A percentile compares a stretch with the other conserved stretches of the same genome.
These are phyloP conservation scores for Colletotrichum cordylinicola DNA, from an alignment of 2,329 filamentous ascomycete species.

Conservation along the genomic window DNA sequence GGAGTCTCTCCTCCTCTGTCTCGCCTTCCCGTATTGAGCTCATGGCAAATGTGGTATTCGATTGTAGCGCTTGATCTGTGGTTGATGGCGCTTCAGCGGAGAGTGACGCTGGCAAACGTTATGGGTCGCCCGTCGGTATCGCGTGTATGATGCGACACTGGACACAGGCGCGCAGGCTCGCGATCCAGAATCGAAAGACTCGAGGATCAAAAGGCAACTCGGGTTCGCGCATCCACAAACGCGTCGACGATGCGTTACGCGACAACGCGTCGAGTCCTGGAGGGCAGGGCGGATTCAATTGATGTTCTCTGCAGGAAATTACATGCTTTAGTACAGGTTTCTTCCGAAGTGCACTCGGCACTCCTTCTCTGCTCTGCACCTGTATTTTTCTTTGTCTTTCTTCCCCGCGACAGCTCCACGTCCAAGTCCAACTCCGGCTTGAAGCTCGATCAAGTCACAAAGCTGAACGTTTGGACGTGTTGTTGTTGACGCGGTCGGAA, in stretches of 20 bases:
- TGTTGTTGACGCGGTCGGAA: neutral
- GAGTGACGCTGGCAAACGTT: neutral
- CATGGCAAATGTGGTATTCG: neutral
- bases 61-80: neutral
- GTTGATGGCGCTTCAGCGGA: neutral
- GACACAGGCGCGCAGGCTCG: neutral
- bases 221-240: constrained; percentile 8
- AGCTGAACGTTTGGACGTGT: neutral
- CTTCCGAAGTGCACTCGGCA: neutral
- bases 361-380: neutral
- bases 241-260: constrained; percentile 8
- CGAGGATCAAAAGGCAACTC: neutral
- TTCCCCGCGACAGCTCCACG: neutral
- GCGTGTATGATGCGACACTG: neutral
- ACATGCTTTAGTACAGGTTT: constrained; percentile 9
- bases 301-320: constrained; percentile 2
- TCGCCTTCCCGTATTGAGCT: constrained; percentile 8
- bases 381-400: neutral
- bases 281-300: constrained; percentile 3
- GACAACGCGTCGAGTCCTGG: neutral
- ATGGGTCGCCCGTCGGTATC: neutral
- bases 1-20: constrained; percentile 10
- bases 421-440: neutral
- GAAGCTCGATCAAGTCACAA: neutral
- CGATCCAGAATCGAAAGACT: neutral